These are phyloP conservation scores for Platismatia glauca DNA, from an alignment of 495 filamentous ascomycete genomes.

Conservation along the genomic window DNA sequence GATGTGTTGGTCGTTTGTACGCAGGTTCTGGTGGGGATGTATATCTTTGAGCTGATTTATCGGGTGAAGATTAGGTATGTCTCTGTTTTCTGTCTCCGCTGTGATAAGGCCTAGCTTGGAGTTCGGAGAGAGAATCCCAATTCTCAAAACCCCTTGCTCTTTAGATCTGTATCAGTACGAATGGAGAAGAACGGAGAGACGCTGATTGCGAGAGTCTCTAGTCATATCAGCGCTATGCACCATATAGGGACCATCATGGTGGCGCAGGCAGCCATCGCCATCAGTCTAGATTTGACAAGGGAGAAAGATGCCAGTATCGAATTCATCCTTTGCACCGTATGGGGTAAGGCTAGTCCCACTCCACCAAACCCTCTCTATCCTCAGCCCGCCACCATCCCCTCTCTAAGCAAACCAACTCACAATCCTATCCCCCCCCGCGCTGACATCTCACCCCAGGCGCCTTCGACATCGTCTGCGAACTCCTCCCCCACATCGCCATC, in stretches of 20 bases:
- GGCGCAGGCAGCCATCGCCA: constrained; percentile 38
- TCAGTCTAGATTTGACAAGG: constrained; percentile 32
- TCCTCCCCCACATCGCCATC: constrained; percentile 42
- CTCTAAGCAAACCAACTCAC: too few species aligned
- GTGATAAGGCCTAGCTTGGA: neutral
- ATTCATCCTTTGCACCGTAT: constrained; percentile 40
- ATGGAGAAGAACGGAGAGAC: neutral
- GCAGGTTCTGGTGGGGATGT: constrained; percentile 42
- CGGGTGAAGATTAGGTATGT: constrained; percentile 29
- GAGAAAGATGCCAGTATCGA: constrained; percentile 41
- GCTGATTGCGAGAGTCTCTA: neutral
- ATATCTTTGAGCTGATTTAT: constrained; percentile 42
- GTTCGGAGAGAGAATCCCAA: neutral
- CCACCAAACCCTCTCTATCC: neutral
- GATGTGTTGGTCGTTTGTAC: constrained; percentile 36
- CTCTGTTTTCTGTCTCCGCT: neutral
- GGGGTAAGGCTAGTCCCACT: constrained; percentile 31
- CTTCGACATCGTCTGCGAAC: constrained; percentile 42
- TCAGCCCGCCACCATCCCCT: neutral
- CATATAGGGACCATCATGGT: constrained; percentile 41
- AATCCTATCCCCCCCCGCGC: too few species aligned
- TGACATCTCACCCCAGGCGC: constrained; percentile 29
- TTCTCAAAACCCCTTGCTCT: neutral
- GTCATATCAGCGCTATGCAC: constrained; percentile 37
- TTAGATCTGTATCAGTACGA: neutral